These are phyloP conservation scores for Prunus padus DNA, from an alignment of 306 rosid species.

Conservation along the genomic window DNA sequence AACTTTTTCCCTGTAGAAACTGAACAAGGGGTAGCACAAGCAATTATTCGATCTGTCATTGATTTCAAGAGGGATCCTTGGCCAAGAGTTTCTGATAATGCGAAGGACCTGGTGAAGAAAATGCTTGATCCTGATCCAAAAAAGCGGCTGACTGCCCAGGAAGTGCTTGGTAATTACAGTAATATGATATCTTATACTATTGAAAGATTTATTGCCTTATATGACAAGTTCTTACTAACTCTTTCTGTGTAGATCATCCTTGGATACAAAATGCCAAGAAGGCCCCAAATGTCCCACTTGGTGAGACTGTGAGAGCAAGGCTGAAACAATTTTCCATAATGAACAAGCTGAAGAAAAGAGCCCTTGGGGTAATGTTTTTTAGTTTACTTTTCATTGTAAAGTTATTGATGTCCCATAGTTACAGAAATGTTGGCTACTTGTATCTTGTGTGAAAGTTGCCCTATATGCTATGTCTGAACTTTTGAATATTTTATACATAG, in stretches of 20 bases:
- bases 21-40: conserved; percentile 62
- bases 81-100: conserved; percentile 54
- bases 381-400: background rate
- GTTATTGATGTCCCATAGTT: background rate
- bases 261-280: conserved; percentile 61
- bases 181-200: background rate
- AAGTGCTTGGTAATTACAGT: conserved; percentile 40
- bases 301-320: conserved; percentile 63
- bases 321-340: conserved; percentile 58
- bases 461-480: background rate
- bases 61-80: conserved; percentile 61
- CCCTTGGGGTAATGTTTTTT: conserved; percentile 46
- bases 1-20: conserved; percentile 39
- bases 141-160: conserved; percentile 48
- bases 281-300: conserved; percentile 61
- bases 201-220: background rate
- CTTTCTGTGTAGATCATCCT: conserved; percentile 42
- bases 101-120: conserved; percentile 48
- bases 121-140: conserved; percentile 52
- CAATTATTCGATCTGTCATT: conserved; percentile 47
- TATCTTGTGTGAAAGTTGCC: conserved; percentile 1
- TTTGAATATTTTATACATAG: conserved; percentile 23
- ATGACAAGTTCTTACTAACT: background rate
- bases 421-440: background rate
- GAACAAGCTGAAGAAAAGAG: conserved; percentile 66